These are phyloP conservation scores for Wickerhamiella vanderwaltii DNA, from an alignment of 805 yeast species.

Conservation along the genomic window DNA sequence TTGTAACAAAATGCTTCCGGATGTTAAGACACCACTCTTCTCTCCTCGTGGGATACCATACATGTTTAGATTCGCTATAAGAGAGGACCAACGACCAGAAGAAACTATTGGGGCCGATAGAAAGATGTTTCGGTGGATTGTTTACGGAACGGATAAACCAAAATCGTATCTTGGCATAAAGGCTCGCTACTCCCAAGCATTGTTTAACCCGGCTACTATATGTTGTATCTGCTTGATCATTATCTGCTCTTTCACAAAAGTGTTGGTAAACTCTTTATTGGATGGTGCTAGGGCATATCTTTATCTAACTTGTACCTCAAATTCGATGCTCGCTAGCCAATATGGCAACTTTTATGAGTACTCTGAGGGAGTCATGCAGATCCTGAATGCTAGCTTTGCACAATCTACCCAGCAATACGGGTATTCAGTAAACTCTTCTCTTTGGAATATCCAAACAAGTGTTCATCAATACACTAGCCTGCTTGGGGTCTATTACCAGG, in stretches of 20 bases:
- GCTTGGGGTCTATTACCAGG: slow-evolving; percentile 11
- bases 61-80: slow-evolving; percentile 7
- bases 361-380: slow-evolving; percentile 2
- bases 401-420: slow-evolving; percentile 13
- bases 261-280: background rate
- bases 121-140: slow-evolving; percentile 12
- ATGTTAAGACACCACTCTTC: slow-evolving; percentile 4
- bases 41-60: slow-evolving; percentile 10
- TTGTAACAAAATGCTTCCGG: slow-evolving; percentile 7
- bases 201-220: slow-evolving; percentile 18
- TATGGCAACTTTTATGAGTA: slow-evolving; percentile 11
- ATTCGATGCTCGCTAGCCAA: background rate
- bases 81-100: background rate
- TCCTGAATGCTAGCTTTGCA: slow-evolving; percentile 8
- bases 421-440: slow-evolving; percentile 13
- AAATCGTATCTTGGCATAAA: slow-evolving; percentile 19
- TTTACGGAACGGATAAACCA: slow-evolving; percentile 12
- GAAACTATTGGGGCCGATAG: background rate
- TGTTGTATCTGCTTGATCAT: slow-evolving; percentile 14
- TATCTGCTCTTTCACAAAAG: slow-evolving; percentile 12
- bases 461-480: slow-evolving; percentile 7
- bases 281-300: slow-evolving; percentile 6
- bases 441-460: slow-evolving; percentile 11
- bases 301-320: slow-evolving; percentile 6
- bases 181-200: slow-evolving; percentile 15